These are phyloP conservation scores for Euphorbia peplus DNA, from an alignment of 345 rosid genomes.

Conservation along the genomic window DNA sequence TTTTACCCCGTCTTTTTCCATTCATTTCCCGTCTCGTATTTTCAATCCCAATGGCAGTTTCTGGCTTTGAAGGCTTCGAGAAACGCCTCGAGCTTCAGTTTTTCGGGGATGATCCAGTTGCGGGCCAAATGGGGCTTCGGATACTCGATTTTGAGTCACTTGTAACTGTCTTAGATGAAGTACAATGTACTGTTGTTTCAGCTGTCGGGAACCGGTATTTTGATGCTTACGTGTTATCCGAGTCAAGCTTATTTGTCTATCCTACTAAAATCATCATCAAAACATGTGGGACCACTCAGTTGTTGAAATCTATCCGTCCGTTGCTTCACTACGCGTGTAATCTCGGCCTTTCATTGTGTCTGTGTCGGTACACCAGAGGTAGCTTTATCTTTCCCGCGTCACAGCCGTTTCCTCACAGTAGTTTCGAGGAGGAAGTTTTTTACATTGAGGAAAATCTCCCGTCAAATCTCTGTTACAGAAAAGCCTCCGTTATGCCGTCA, in stretches of 20 bases:
- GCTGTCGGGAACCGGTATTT: constrained; percentile 80
- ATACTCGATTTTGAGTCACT: constrained; percentile 64
- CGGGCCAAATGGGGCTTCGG: constrained; percentile 57
- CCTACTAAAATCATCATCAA: constrained; percentile 95
- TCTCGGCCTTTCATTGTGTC: constrained; percentile 55
- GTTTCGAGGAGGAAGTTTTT: constrained; percentile 74
- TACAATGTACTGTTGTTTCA: constrained; percentile 96
- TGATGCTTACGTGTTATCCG: constrained; percentile 93
- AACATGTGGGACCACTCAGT: constrained; percentile 97
- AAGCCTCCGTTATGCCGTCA: constrained; percentile 80
- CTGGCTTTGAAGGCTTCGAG: constrained; percentile 99
- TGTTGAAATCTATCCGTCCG: constrained; percentile 86
- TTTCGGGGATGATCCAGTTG: constrained; percentile 42
- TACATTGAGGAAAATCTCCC: constrained; percentile 67
- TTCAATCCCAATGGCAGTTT: constrained; percentile 55
- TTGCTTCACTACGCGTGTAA: constrained; percentile 53
- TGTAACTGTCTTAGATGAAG: constrained; percentile 54
- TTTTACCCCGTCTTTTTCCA: not conserved
- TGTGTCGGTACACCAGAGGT: constrained; percentile 83
- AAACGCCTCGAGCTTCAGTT: constrained; percentile 92
- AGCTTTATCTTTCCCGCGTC: constrained; percentile 84
- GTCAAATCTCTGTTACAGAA: constrained; percentile 45
- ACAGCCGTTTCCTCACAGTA: constrained; percentile 86
- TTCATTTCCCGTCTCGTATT: not conserved
- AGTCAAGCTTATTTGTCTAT: constrained; percentile 89